Evolutionary conservation across 2,329 filamentous ascomycete species (phyloP).

Genomic region (Fusarium sp.): DNA sequence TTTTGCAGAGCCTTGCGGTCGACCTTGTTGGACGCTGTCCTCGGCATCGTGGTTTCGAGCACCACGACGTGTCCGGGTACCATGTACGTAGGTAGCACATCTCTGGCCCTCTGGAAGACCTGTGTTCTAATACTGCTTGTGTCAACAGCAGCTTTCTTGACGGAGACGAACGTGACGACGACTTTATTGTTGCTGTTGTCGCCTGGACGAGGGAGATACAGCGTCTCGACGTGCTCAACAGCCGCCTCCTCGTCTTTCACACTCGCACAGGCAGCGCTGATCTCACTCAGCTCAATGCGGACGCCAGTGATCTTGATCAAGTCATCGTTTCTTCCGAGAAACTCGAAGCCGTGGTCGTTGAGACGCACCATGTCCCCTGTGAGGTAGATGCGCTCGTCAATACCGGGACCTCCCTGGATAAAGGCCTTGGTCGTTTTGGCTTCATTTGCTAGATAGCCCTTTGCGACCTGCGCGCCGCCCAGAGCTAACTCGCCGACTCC

Average conservation of each 20-base stretch:
- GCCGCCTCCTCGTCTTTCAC: conserved; percentile 15
- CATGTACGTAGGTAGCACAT: conserved; percentile 22
- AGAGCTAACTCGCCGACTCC: conserved; percentile 26
- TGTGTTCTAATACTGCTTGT: not conserved
- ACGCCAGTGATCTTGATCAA: conserved; percentile 28
- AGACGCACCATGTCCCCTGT: conserved; percentile 28
- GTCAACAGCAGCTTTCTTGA: conserved; percentile 9
- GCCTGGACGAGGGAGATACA: conserved; percentile 3
- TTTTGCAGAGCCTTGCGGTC: conserved; percentile 22
- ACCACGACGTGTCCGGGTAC: conserved; percentile 26
- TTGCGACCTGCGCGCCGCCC: conserved; percentile 18
- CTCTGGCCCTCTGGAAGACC: conserved; percentile 20
- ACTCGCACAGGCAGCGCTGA: conserved; percentile 25
- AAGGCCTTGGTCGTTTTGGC: conserved; percentile 26
- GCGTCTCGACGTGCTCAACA: conserved; percentile 20
- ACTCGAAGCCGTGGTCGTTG: conserved; percentile 28
- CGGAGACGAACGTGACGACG: conserved; percentile 20
- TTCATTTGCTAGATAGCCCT: conserved; percentile 27
- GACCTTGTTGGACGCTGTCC: conserved; percentile 28
- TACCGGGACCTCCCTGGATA: conserved; percentile 15
- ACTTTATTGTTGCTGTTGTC: conserved; percentile 13
- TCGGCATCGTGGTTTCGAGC: conserved; percentile 22
- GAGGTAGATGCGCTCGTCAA: conserved; percentile 22
- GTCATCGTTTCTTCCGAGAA: conserved; percentile 25
- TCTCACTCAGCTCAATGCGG: conserved; percentile 26